Base-by-base conservation (phyloP, 2,329 filamentous ascomycete genomes). In the Nemania abortiva region DNA sequence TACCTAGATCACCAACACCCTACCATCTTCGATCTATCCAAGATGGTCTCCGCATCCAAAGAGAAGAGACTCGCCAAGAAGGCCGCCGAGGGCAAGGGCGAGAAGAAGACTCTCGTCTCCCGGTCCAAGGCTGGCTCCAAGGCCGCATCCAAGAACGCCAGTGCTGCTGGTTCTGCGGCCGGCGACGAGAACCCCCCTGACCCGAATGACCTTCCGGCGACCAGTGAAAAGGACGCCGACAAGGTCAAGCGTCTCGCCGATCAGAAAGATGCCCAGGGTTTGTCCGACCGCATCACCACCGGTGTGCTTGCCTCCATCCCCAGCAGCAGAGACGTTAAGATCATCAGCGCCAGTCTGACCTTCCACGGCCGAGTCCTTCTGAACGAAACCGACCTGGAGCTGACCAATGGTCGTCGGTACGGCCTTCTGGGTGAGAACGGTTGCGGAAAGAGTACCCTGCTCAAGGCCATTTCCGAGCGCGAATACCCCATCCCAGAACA, bases 321-420 rank as follows among this genome's bases (percentile, higher is more conserved):
- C 72, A 87, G 92, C 75, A 97, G 92, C 85, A 92, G 93, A 83
- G 96, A 99, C 83, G 94, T 97, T 82, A 99, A 99, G 88, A 96
- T 99, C 81, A 97, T 91, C 74, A 97, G 94, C 65, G 89, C 91
- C 78, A 97, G 92, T 72, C 87, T 99, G 75, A 95, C 98, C 73
- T 99, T 99, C 90, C 97, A 99, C 88, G 96, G 97, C 77, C 94
- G 92, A 77, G 96, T 98, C 75, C 90, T 99, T 70, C 93, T 99
- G 84, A 95, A 91, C 80, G 96, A 99, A 83, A 93, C 93, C 72
- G 97, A 91, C 59, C 87, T 99, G 81, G 97, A 99, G 84, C 88
- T 99, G 78, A 95, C 92, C 81, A 96, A 94, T 81, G 94, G 92
- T 74, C 92, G 95, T 78, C 90, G 96, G 78, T 99, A 99, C 81